Evolutionary conservation across 352 stramenopile genomes (phyloP), one percentile per base, ranked within the genome.

Genomic region (Stephanocyclus meneghinianus): DNA sequence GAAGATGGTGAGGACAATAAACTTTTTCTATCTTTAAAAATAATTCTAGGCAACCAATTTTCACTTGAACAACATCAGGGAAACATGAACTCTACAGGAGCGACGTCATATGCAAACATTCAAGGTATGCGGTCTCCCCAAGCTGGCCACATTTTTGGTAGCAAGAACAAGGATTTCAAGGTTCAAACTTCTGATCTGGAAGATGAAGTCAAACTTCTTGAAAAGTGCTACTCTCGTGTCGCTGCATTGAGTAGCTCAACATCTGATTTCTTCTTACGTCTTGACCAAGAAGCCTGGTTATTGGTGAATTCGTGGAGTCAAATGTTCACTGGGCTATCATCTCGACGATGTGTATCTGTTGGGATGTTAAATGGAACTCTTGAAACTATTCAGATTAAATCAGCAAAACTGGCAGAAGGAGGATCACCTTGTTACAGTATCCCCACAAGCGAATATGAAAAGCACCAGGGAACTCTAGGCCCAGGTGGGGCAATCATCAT

Each of bases 351-450:
- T 53, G 79, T 93, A 26, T 72, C 70, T 40, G 83, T 77, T 44
- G 83, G 88, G 26, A 67, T 93, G 4, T 91, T 93, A 50, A 93
- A 93, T 86, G 86, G 80, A 29, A 89, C 86, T 37, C 70, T 78
- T n/a, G 68, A 77, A 59, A 74, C 77, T 32, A 90, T 93, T 71
- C 88, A 93, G 74, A 82, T 93, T 11, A 91, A 91, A 60, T 86
- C 80, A 30, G 76, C 80, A 13, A 88, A 83, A 47, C 68, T 93
- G n/a, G 42, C 90, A 32, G 82, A 93, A 78, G 88, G 88, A 37
- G 86, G 86, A 5, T 91, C 84, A 30, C 83, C 70, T 9, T 91
- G 84, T 50, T 92, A 89, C 47, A 81, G 71, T 10, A 83, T 92
- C 47, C 86, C 86, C 13, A 87, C 84, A 35, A 79, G 74, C 30